Evolutionary conservation across 805 yeast genomes (phyloP).

Genomic region (Hanseniaspora pseudoguilliermondii): DNA sequence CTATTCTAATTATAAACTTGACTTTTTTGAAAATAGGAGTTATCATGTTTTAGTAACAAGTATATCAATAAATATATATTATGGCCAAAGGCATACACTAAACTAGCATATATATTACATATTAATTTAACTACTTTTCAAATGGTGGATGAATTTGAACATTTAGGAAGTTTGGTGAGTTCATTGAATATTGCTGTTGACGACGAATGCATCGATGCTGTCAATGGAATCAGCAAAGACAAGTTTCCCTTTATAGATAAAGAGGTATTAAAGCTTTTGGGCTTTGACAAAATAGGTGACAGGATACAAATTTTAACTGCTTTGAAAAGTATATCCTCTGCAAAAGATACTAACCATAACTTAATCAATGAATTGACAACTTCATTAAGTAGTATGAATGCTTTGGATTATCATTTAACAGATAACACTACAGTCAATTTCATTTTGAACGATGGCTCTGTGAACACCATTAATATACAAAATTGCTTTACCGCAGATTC

Average conservation of each 20-base stretch:
- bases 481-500: constrained; percentile 74
- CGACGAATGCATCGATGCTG: background rate
- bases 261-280: constrained; percentile 55
- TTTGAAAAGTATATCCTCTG: constrained; percentile 28
- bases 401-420: constrained; percentile 24
- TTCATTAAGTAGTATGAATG: constrained; percentile 1
- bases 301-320: constrained; percentile 55
- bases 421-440: constrained; percentile 44
- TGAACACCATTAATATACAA: constrained; percentile 52
- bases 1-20: background rate
- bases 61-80: background rate
- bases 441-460: constrained; percentile 61
- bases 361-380: constrained; percentile 17
- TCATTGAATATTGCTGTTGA: background rate
- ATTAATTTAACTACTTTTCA: background rate
- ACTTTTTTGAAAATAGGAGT: background rate
- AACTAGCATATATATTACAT: too few species aligned
- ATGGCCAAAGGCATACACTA: background rate
- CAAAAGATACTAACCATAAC: constrained; percentile 19
- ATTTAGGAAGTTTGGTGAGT: background rate
- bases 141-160: background rate
- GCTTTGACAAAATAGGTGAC: constrained; percentile 71
- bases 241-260: constrained; percentile 36
- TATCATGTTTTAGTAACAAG: too few species aligned
- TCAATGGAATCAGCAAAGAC: constrained; percentile 11